These are phyloP conservation scores for Paecilomyces fulvus DNA, from an alignment of 2,329 filamentous ascomycete genomes.

Conservation along the genomic window DNA sequence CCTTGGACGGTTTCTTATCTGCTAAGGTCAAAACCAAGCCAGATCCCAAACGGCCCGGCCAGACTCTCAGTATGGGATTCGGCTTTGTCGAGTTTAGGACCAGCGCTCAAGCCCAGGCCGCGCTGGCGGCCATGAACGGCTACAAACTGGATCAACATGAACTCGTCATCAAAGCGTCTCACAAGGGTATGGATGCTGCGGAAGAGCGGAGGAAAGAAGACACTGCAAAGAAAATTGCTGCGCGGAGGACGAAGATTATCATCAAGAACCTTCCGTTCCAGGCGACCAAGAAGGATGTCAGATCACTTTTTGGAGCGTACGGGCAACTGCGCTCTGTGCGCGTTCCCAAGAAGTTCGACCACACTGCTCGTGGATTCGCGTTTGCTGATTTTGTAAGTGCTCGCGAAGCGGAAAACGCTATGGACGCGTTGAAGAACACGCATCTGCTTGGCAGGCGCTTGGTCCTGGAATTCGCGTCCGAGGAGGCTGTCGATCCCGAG, in stretches of 20 bases:
- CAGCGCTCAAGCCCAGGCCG: slow-evolving; percentile 69
- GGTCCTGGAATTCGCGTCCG: slow-evolving; percentile 84
- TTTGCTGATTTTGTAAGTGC: slow-evolving; percentile 94
- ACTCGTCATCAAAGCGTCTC: slow-evolving; percentile 74
- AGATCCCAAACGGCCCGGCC: slow-evolving; percentile 81
- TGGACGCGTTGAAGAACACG: slow-evolving; percentile 84
- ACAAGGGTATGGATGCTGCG: slow-evolving; percentile 78
- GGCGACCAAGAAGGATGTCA: slow-evolving; percentile 84
- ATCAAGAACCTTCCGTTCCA: slow-evolving; percentile 98
- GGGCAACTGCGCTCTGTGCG: slow-evolving; percentile 88
- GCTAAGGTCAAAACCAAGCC: slow-evolving; percentile 88
- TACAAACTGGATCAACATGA: slow-evolving; percentile 80
- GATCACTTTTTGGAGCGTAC: slow-evolving; percentile 77
- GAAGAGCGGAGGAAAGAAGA: slow-evolving; percentile 80
- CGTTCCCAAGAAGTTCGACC: slow-evolving; percentile 90
- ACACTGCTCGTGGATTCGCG: slow-evolving; percentile 80
- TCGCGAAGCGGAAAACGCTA: slow-evolving; percentile 81
- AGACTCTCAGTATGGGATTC: slow-evolving; percentile 92
- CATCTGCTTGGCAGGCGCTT: slow-evolving; percentile 85
- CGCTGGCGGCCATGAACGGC: slow-evolving; percentile 78
- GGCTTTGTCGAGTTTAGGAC: slow-evolving; percentile 85
- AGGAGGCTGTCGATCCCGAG: slow-evolving; percentile 83
- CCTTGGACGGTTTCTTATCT: slow-evolving; percentile 79
- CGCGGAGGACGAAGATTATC: slow-evolving; percentile 80
- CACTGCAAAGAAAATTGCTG: slow-evolving; percentile 67